Percentiles rank a stretch among this genome's conserved stretches.
Conservation (phyloP, 305 asterid species). For the Galium porrigens region DNA sequence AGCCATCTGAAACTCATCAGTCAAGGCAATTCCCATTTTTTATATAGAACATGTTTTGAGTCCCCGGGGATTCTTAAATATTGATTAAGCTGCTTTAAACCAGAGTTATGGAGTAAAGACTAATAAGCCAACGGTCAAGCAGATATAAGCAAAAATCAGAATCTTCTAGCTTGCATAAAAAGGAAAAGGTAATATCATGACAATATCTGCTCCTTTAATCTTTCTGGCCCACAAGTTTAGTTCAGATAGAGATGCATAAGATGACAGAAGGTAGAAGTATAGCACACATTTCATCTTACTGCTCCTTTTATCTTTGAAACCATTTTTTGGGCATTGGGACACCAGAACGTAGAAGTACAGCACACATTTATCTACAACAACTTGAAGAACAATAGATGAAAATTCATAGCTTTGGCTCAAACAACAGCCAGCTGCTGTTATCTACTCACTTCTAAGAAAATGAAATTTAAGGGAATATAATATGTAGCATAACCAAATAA, state of each 20-base stretch:
- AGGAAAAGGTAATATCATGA: background rate
- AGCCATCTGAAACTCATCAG: background rate
- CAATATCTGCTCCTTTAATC: background rate
- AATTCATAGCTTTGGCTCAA: background rate
- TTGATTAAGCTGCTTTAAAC: background rate
- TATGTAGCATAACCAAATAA: background rate
- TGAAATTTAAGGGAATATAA: background rate
- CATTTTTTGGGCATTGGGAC: background rate
- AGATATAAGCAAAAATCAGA: background rate
- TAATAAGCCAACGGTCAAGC: background rate
- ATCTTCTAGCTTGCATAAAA: background rate
- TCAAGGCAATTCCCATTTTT: background rate
- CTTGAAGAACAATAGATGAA: background rate
- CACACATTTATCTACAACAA: background rate
- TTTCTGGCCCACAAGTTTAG: background rate
- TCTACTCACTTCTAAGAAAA: background rate
- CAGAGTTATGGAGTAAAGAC: background rate
- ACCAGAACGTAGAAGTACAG: background rate
- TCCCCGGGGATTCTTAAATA: background rate
- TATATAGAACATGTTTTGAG: background rate
- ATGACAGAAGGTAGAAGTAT: background rate
- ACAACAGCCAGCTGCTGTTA: background rate
- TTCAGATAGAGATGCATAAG: background rate
- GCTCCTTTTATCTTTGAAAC: background rate
- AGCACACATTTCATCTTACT: background rate